Conservation (phyloP, 177 flowering plant genomes). For the Vitis hybrid region DNA sequence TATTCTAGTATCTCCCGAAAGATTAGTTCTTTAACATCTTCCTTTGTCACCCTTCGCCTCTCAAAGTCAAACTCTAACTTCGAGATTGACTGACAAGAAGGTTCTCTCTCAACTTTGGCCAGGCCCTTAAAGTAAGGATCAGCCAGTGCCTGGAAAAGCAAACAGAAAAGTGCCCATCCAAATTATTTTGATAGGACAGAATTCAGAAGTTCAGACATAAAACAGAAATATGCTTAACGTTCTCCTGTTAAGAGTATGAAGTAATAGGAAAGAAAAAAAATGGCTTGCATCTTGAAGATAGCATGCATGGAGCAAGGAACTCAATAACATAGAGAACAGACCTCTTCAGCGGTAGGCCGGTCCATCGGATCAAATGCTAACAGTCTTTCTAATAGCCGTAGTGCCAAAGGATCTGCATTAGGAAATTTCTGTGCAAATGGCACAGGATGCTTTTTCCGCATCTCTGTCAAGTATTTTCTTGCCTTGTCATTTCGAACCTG, state of each 20-base stretch:
- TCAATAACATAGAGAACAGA: constrained; percentile 9
- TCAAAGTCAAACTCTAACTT: constrained; percentile 96
- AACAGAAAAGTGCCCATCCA: neutral
- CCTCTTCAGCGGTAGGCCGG: constrained; percentile 71
- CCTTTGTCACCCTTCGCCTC: constrained; percentile 80
- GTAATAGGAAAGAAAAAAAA: neutral
- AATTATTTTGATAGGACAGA: neutral
- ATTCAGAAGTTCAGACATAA: neutral
- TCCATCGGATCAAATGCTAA: constrained; percentile 73
- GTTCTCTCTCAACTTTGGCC: constrained; percentile 87
- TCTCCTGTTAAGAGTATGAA: neutral
- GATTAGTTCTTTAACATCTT: constrained; percentile 77
- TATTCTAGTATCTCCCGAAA: constrained; percentile 89
- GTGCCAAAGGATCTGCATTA: constrained; percentile 58
- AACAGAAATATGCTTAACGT: neutral
- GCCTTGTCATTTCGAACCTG: constrained; percentile 78
- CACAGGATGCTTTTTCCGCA: constrained; percentile 57
- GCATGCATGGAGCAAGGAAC: neutral
- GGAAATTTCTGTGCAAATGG: constrained; percentile 57
- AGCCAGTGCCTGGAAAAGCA: constrained; percentile 63
- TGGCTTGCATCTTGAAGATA: neutral
- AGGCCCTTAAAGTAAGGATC: constrained; percentile 95
- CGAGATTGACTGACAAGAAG: constrained; percentile 82
- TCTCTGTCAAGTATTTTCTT: constrained; percentile 58
- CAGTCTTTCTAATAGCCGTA: constrained; percentile 45